Percentiles rank a stretch among this genome's conserved stretches.
phyloP scores from a whole-genome alignment of 306 rosid genomes.

The Chamaecrista fasciculata region DNA sequence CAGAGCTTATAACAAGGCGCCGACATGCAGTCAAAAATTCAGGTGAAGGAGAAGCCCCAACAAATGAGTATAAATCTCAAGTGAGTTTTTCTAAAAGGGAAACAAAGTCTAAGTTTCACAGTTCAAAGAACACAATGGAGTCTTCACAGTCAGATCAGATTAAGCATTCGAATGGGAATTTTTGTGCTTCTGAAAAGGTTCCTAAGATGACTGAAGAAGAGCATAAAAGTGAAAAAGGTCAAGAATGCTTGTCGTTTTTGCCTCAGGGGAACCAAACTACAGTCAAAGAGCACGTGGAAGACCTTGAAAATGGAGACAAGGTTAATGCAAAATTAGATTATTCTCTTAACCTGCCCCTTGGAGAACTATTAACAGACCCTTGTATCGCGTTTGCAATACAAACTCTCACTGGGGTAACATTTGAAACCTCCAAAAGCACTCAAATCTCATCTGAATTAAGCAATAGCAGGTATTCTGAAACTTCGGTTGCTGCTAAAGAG shows the following conservation, averaged over 20 bases:
- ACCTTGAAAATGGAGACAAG: constrained; percentile 29
- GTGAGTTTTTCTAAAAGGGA: constrained; percentile 22
- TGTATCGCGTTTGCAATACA: constrained; percentile 91
- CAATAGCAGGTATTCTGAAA: constrained; percentile 27
- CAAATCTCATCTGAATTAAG: constrained; percentile 23
- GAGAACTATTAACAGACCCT: constrained; percentile 72
- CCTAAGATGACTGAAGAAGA: constrained; percentile 21
- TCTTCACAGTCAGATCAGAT: constrained; percentile 12
- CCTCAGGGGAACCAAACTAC: constrained; percentile 21
- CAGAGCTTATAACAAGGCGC: constrained; percentile 49
- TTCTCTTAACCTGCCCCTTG: constrained; percentile 43
- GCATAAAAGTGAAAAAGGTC: constrained; percentile 18
- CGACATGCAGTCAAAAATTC: constrained; percentile 40
- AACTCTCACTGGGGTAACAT: constrained; percentile 60
- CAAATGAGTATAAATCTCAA: constrained; percentile 30
- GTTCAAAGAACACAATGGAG: not conserved
- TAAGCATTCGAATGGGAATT: constrained; percentile 9
- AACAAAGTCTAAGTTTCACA: constrained; percentile 15
- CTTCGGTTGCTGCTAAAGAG: constrained; percentile 30
- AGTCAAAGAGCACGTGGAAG: constrained; percentile 23
- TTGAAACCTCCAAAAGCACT: constrained; percentile 39
- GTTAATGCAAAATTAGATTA: constrained; percentile 37
- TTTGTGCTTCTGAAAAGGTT: constrained; percentile 22
- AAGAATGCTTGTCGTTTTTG: constrained; percentile 13
- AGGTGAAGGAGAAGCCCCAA: constrained; percentile 23